These are phyloP conservation scores for Chrysanthemum seticuspe DNA, from an alignment of 129 eudicot genomes.

Conservation along the genomic window DNA sequence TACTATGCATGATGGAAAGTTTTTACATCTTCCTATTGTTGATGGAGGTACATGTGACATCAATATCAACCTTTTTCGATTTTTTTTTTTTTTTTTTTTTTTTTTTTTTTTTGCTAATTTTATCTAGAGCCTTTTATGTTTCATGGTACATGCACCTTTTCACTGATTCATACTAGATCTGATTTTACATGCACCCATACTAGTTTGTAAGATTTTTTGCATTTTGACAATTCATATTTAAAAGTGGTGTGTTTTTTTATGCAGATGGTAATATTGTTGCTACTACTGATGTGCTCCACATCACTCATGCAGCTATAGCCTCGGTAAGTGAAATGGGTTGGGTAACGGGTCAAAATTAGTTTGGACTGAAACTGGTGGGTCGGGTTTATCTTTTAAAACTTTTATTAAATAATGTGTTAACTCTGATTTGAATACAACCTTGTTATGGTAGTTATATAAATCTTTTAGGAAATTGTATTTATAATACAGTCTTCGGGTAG, in stretches of 20 bases:
- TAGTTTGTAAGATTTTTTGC: not conserved
- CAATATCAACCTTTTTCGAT: not conserved
- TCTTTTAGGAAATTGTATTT: slow-evolving; percentile 8
- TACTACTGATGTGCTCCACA: slow-evolving; percentile 83
- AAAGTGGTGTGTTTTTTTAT: slow-evolving; percentile 16
- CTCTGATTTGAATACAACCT: not conserved
- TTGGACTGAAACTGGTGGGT: not conserved
- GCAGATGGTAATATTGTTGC: slow-evolving; percentile 88
- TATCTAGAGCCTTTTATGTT: not conserved
- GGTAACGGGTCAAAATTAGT: not conserved
- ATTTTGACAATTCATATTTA: slow-evolving; percentile 15
- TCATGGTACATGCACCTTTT: not conserved
- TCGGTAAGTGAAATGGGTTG: slow-evolving; percentile 54
- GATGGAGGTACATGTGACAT: slow-evolving; percentile 63
- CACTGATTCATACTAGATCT: slow-evolving; percentile 4
- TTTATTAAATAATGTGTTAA: not conserved
- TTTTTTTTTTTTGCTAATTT: not conserved
- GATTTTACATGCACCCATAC: not conserved
- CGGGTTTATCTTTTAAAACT: not conserved
- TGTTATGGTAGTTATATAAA: not conserved
- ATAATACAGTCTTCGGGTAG: not conserved
- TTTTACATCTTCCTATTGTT: slow-evolving; percentile 93
- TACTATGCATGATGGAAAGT: slow-evolving; percentile 91
- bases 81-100: not conserved
- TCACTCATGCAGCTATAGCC: slow-evolving; percentile 92